Base-by-base conservation (phyloP, 176 grass and related monocot genomes). In the Oryza coarctata region DNA sequence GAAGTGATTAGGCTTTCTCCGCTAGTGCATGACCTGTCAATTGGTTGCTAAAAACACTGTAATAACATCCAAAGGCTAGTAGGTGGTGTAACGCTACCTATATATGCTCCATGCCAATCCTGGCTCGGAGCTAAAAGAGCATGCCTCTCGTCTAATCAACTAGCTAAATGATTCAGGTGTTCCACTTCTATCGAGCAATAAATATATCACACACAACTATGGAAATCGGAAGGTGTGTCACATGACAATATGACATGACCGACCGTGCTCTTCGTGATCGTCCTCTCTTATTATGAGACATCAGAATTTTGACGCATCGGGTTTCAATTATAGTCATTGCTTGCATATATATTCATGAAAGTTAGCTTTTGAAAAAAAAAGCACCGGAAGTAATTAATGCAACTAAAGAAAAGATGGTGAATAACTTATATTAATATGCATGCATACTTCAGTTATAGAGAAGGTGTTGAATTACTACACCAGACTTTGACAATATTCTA, bases 181-280 rank as follows among this genome's bases (percentile, higher is more conserved):
- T 22, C 38, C 40, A 39, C 39, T 69, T 47, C 47, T 52, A 17
- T 22, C 7, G 7, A 55, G n/a, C n/a, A 78, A 12, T 40, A n/a
- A n/a, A 57, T 17, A 55, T 55, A 55, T 55, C 50, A 55, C 66
- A 68, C 35, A 83, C 38, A 70, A 43, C 68, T 40, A 60, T 71
- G 1, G 0, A 70, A 58, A 61, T 5, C 31, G 75, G 57, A 70
- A 36, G 38, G 5, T 55, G 20, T 58, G 58, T 73, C 28, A 63
- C 71, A 27, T 81, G 78, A 69, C 78, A 74, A 43, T 12, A 20
- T 55, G 50, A 55, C 3, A 55, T 22, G 50, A 22, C 50, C 31
- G 61, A 43, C 70, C 34, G 26, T 26, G 65, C 84, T 27, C 61
- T 67, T 74, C 11, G 8, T 18, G 47, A 36, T 47, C 35, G 6